Evolutionary conservation across 495 filamentous ascomycete genomes (phyloP), one percentile per base, ranked within the genome.

Genomic region (Xylaria scruposa): DNA sequence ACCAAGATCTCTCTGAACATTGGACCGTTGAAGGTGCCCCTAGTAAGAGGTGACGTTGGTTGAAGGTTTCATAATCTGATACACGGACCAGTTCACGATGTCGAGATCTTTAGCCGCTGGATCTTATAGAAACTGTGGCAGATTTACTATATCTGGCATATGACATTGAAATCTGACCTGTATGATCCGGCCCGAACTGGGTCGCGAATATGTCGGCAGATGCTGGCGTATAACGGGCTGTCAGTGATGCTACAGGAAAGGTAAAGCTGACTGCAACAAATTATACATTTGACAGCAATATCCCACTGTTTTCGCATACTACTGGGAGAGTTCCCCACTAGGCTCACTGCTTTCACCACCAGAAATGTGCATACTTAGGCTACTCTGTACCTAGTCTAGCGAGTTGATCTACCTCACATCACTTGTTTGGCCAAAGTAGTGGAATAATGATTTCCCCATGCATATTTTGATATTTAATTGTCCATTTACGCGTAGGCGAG

Each of bases 191-290:
- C 17, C 44, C 29, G 46, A 36, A 9, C 47, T 40, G 47, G 26
- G 36, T 1, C 42, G 49, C 31, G 36, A 67, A 12, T 21, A 51
- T 67, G 63, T 31, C 46, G 63, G 63, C n/a, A 67, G 44, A 51
- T 67, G 33, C 13, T 66, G 62, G 26, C 24, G 60, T 40, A 42
- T 31, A 19, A 38, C 21, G 46, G 60, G 40, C 46, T 63, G 6
- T 26, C 36, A 12, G 26, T 47, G 10, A 65, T 65, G 38, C 42
- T 31, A 19, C 62, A 65, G 38, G 42, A 12, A 47, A 31, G 24
- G n/a, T 19, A 49, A 46, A 12, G 38, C 60, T 29, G 60, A 3
- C 17, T 46, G 58, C 58, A 38, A 60, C n/a, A 4, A 60, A n/a
- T 31, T 21, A 40, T n/a, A 60, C 31, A 60, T 60, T 21, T 38